Conservation (phyloP, 768 basidiomycete species). For the Macrolepiota fuliginosa region DNA sequence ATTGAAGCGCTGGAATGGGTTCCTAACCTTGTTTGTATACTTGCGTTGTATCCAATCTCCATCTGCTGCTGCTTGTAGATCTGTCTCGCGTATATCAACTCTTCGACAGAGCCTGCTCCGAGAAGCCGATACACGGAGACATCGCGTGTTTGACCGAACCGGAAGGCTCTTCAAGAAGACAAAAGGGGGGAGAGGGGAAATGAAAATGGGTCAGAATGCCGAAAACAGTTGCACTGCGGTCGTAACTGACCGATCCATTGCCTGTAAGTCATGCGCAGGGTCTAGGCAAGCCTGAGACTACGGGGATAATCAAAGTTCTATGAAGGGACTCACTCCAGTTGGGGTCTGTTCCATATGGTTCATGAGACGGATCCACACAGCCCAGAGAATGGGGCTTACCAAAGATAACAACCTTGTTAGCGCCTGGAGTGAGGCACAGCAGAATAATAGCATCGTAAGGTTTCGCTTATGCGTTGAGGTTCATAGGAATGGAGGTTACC, state of each 20-base stretch:
- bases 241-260: slow-evolving; percentile 64
- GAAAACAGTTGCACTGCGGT: background rate
- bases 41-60: slow-evolving; percentile 86
- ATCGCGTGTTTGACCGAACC: slow-evolving; percentile 84
- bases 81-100: slow-evolving; percentile 85
- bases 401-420: slow-evolving; percentile 94
- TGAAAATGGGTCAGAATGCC: background rate
- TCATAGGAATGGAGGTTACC: slow-evolving; percentile 22
- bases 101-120: slow-evolving; percentile 85
- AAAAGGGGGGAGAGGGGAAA: background rate
- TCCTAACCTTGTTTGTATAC: slow-evolving; percentile 71
- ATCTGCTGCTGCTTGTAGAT: slow-evolving; percentile 94
- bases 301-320: background rate
- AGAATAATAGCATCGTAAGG: background rate
- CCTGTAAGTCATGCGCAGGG: slow-evolving; percentile 92
- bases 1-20: background rate
- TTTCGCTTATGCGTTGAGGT: slow-evolving; percentile 1
- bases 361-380: background rate
- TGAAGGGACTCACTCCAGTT: slow-evolving; percentile 78
- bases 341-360: slow-evolving; percentile 54
- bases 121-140: slow-evolving; percentile 82
- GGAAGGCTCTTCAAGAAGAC: slow-evolving; percentile 52
- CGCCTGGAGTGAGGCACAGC: slow-evolving; percentile 37
- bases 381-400: slow-evolving; percentile 38
- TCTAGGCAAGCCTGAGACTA: slow-evolving; percentile 41